Evolutionary conservation across 768 basidiomycete species (phyloP), one percentile per base, ranked within the genome.

Genomic region (Kwoniella europaea): DNA sequence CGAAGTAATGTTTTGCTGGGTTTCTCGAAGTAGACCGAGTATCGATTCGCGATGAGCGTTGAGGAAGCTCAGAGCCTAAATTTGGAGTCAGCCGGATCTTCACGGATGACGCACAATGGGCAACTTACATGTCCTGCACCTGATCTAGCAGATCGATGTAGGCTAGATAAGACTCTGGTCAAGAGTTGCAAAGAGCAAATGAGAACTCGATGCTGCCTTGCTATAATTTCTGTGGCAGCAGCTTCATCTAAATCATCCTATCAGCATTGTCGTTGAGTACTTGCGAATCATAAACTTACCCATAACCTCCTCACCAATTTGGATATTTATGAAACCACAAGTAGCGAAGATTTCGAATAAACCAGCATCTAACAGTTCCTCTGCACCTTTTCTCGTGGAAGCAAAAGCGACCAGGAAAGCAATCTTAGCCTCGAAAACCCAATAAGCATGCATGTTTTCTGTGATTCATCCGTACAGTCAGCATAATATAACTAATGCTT

Each of bases 401-500:
- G 93, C 89, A 85, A 97, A 88, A 41, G 93, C 88, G 29, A 91
- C 88, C 69, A 98, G 89, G 72, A 97, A 85, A 3, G 94, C 92
- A 89, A 96, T 90, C 84, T 96, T 96, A 15, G 94, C 89, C 80
- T 98, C 96, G 76, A 94, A 98, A 15, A 98, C 92, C 83, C 97
- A 98, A 52, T 95, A 86, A 0, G 93, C 87, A 77, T 96, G 95
- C 41, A 98, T 84, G 69, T 94, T 92, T 73, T 93, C 96, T 96
- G 74, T 0, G 50, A 35, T 35, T 35, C 35, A 35, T 35, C 1
- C 6, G 35, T 9, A 35, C 3, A 7, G 35, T 35, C 6, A 35
- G 35, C 35, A 35, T 7, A 35, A 35, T 35, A 6, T 6, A 35
- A 35, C 6, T 7, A 35, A 35, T 29, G 0, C 27, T 3, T 43